phyloP scores from a whole-genome alignment of 371 early-diverging fungal genomes.

The Mucor irregularis region DNA sequence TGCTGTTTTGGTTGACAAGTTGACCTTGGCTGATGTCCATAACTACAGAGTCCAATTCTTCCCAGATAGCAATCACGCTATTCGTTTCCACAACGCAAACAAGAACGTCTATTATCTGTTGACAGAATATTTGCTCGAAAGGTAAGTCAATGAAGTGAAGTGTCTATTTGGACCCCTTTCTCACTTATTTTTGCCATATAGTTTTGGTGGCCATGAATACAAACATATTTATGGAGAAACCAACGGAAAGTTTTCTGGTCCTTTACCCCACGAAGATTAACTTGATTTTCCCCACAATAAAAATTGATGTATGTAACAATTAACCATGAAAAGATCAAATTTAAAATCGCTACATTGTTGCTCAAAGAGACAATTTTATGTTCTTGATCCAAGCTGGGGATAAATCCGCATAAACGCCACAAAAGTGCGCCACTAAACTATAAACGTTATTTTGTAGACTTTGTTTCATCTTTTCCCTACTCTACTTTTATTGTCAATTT shows the following conservation, averaged over 20 bases:
- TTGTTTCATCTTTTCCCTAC: not conserved
- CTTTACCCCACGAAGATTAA: conserved; percentile 23
- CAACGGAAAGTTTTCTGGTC: conserved; percentile 29
- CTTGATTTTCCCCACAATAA: too few species aligned
- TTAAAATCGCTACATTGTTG: too few species aligned
- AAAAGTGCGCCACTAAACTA: too few species aligned
- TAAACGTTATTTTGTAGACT: too few species aligned
- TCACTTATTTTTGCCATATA: too few species aligned
- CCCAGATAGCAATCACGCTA: conserved; percentile 89
- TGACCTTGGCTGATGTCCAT: conserved; percentile 74
- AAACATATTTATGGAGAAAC: conserved; percentile 35
- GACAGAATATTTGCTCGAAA: conserved; percentile 36
- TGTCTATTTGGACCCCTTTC: too few species aligned
- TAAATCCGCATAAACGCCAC: too few species aligned
- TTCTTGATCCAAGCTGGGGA: too few species aligned
- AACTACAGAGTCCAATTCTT: conserved; percentile 80
- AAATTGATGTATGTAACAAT: too few species aligned
- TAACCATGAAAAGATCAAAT: too few species aligned
- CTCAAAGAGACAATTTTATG: too few species aligned
- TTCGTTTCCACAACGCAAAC: conserved; percentile 68
- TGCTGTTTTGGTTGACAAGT: conserved; percentile 70
- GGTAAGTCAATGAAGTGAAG: too few species aligned
- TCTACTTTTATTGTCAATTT: not conserved
- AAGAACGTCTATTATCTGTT: conserved; percentile 55
- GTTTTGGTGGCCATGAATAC: conserved; percentile 45